Evolutionary conservation across 2,329 filamentous ascomycete species (phyloP).

Genomic region (Cryphonectria nitschkei): DNA sequence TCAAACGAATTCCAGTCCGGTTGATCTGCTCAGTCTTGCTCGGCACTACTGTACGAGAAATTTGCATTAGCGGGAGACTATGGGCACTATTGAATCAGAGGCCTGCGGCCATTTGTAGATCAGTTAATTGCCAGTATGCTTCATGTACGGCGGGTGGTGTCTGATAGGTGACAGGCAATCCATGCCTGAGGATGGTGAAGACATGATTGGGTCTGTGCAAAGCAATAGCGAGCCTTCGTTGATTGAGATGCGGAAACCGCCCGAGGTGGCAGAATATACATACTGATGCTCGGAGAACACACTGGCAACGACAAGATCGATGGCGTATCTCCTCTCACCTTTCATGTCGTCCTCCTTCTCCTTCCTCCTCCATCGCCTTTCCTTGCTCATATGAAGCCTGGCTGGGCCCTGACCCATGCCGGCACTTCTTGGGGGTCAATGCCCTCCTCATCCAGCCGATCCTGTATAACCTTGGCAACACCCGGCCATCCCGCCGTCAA

Average conservation of each 20-base stretch:
- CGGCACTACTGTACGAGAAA: not conserved
- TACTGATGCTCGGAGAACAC: not conserved
- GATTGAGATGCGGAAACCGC: not conserved
- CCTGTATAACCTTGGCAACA: conserved; percentile 70
- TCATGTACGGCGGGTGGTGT: not conserved
- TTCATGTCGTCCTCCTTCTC: not conserved
- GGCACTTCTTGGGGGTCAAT: conserved; percentile 69
- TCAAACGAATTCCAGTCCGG: not conserved
- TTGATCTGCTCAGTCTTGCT: not conserved
- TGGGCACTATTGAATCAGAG: not conserved
- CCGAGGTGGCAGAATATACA: not conserved
- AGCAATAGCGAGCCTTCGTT: not conserved
- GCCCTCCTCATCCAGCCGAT: conserved; percentile 61
- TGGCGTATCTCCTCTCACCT: not conserved
- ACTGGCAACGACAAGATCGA: not conserved
- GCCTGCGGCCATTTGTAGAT: not conserved
- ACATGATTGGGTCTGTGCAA: not conserved
- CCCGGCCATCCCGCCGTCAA: conserved; percentile 75
- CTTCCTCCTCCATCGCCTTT: not conserved
- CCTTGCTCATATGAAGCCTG: conserved; percentile 18
- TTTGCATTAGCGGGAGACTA: not conserved
- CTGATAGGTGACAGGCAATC: not conserved
- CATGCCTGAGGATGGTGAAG: not conserved
- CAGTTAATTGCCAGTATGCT: not conserved
- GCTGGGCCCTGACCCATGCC: conserved; percentile 67